Conservation (phyloP, 2,329 filamentous ascomycete genomes). For the Venturia pyrina region DNA sequence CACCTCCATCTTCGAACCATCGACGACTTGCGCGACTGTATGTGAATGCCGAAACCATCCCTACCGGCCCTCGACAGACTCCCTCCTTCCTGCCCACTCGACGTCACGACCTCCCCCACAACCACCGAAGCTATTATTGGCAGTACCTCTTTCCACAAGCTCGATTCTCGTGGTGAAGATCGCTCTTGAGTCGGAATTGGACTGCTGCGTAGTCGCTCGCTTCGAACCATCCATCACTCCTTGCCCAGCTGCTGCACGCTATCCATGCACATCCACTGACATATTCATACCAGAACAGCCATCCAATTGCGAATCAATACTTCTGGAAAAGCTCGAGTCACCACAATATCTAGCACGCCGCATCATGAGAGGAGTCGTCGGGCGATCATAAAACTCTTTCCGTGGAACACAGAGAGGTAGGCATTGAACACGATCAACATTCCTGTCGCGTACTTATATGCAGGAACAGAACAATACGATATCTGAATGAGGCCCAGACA, state of each 20-base stretch:
- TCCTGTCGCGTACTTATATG: not conserved
- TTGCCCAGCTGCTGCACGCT: not conserved
- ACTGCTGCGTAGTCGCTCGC: not conserved
- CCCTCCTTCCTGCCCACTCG: not conserved
- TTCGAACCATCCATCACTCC: not conserved
- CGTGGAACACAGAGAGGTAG: not conserved
- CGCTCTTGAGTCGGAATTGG: not conserved
- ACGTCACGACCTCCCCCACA: constrained; percentile 2
- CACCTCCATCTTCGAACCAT: not conserved
- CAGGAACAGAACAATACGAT: not conserved
- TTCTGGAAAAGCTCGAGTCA: not conserved
- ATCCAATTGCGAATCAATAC: not conserved
- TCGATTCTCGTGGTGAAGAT: not conserved
- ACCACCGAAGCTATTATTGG: not conserved
- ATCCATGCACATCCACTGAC: not conserved
- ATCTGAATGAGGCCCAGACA: constrained; percentile 2
- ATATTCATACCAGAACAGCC: not conserved
- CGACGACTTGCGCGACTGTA: not conserved
- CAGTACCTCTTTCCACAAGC: not conserved
- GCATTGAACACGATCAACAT: not conserved
- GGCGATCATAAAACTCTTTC: not conserved
- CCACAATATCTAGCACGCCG: not conserved
- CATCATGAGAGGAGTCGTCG: not conserved
- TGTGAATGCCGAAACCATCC: not conserved
- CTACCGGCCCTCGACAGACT: not conserved